These are phyloP conservation scores for Gentiana dahurica DNA, from an alignment of 257 asterid genomes.

Conservation along the genomic window DNA sequence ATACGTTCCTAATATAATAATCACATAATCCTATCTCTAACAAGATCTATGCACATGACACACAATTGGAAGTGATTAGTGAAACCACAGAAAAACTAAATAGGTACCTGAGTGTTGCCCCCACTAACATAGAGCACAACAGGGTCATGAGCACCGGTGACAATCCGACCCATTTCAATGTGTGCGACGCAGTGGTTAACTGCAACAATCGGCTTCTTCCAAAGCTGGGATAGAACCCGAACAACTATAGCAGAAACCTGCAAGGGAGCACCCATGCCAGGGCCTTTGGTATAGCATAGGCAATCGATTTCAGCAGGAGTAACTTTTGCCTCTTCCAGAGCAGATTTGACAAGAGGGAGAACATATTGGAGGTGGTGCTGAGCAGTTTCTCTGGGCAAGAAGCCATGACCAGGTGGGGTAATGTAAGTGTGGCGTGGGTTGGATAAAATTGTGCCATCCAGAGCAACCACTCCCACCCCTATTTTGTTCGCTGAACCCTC, in stretches of 20 bases:
- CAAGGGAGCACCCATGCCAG: slow-evolving; percentile 90
- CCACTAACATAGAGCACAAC: slow-evolving; percentile 93
- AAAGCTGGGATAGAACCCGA: slow-evolving; percentile 76
- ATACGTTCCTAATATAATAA: no score
- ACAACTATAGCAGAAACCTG: slow-evolving; percentile 83
- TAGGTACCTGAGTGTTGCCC: slow-evolving; percentile 72
- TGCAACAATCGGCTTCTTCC: slow-evolving; percentile 88
- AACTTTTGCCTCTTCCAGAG: slow-evolving; percentile 53
- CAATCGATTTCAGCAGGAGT: slow-evolving; percentile 53
- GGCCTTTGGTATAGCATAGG: slow-evolving; percentile 92
- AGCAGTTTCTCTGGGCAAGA: slow-evolving; percentile 92
- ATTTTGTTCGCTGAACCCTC: slow-evolving; percentile 97
- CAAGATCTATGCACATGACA: no score
- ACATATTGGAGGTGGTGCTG: slow-evolving; percentile 90
- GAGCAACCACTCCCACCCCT: slow-evolving; percentile 68
- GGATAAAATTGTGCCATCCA: slow-evolving; percentile 72
- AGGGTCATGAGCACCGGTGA: slow-evolving; percentile 90
- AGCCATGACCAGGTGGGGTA: slow-evolving; percentile 97
- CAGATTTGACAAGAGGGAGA: slow-evolving; percentile 62
- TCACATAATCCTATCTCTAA: no score
- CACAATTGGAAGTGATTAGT: no score
- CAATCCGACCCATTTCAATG: slow-evolving; percentile 89
- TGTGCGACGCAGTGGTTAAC: slow-evolving; percentile 96
- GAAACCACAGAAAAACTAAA: neutral
- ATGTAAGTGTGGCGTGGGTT: slow-evolving; percentile 94